phyloP scores from a whole-genome alignment of 2,329 filamentous ascomycete species.

The Raffaelea albimanens region DNA sequence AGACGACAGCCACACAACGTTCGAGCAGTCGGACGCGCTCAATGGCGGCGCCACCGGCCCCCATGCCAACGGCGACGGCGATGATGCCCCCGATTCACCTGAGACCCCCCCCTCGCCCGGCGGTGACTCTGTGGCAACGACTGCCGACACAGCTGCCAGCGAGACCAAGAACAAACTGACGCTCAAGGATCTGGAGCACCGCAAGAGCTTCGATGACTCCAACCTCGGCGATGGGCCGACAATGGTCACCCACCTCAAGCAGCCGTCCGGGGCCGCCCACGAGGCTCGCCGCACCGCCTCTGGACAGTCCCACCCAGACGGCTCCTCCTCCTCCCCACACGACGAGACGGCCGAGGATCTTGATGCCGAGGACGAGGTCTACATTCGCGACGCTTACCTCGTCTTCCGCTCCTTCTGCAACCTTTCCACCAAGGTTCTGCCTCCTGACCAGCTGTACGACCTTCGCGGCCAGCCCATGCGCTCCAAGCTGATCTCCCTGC shows the following conservation, averaged over 20 bases:
- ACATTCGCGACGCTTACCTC: conserved; percentile 92
- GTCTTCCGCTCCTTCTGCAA: conserved; percentile 98
- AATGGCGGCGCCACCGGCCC: conserved; percentile 19
- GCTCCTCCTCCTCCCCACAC: conserved; percentile 20
- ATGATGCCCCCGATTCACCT: conserved; percentile 28
- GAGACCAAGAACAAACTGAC: conserved; percentile 43
- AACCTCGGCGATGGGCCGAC: conserved; percentile 57
- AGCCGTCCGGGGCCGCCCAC: conserved; percentile 18
- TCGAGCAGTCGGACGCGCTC: conserved; percentile 35
- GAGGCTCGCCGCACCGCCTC: conserved; percentile 34
- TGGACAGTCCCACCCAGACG: conserved; percentile 46
- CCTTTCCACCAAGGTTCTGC: conserved; percentile 82
- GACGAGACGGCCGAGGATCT: conserved; percentile 51
- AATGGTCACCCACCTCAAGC: conserved; percentile 54
- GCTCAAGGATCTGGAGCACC: conserved; percentile 56
- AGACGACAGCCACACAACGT: conserved; percentile 41
- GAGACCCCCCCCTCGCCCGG: conserved; percentile 13
- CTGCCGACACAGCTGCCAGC: conserved; percentile 14
- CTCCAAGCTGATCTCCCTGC: conserved; percentile 88
- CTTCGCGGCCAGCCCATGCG: conserved; percentile 92
- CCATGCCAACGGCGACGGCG: conserved; percentile 18
- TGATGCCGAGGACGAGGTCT: conserved; percentile 82
- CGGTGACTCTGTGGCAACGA: conserved; percentile 11
- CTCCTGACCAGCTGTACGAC: conserved; percentile 86
- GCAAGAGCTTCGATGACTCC: conserved; percentile 61